Conservation (phyloP, 805 yeast genomes). For the Spathaspora sp. region DNA sequence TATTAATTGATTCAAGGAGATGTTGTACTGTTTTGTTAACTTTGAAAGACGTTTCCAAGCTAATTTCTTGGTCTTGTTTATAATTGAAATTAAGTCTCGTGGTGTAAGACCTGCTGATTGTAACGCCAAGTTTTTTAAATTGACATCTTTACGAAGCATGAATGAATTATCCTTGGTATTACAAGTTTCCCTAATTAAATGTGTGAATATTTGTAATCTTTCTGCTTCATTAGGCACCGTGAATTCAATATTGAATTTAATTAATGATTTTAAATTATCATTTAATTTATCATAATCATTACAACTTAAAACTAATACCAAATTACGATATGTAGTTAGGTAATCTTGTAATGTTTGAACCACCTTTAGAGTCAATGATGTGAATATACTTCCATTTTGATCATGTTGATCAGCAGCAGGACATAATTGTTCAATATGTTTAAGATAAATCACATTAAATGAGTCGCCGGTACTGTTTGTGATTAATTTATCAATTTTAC, state of each 20-base stretch:
- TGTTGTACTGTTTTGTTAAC: constrained; percentile 17
- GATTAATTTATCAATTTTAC: constrained; percentile 66
- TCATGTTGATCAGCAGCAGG: constrained; percentile 60
- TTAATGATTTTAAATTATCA: constrained; percentile 58
- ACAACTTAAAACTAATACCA: constrained; percentile 60
- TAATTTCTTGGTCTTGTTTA: constrained; percentile 56
- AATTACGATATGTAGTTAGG: constrained; percentile 36
- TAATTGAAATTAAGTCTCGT: constrained; percentile 69
- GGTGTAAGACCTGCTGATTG: constrained; percentile 95
- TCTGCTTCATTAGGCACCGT: constrained; percentile 79
- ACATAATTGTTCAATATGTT: constrained; percentile 76
- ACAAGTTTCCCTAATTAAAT: constrained; percentile 31
- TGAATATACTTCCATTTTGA: constrained; percentile 34
- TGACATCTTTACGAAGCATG: constrained; percentile 42
- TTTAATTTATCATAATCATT: constrained; percentile 68
- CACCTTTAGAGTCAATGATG: constrained; percentile 51
- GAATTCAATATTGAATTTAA: constrained; percentile 74
- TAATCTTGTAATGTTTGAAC: constrained; percentile 56
- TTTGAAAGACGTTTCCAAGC: constrained; percentile 50
- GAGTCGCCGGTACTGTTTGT: constrained; percentile 28
- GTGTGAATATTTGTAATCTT: constrained; percentile 58
- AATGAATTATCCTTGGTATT: constrained; percentile 9
- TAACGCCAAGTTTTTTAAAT: constrained; percentile 56
- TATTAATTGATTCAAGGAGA: constrained; percentile 25
- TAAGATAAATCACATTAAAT: constrained; percentile 50